Evolutionary conservation across 106 monocot species (phyloP).

Genomic region (Dendrobium officinale): DNA sequence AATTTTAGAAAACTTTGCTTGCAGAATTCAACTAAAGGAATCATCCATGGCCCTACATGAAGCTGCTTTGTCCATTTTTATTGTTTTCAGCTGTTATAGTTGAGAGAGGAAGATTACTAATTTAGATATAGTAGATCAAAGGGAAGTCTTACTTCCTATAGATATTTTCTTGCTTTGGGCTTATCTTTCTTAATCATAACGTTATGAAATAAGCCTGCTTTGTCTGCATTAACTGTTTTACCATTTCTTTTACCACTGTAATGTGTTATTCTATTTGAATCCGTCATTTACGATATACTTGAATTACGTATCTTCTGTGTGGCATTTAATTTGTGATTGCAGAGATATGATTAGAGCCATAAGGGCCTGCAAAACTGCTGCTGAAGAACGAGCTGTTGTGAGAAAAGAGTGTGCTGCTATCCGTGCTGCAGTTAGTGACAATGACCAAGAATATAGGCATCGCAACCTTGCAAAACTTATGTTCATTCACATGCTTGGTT

Average conservation of each 20-base stretch:
- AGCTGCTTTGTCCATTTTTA: neutral
- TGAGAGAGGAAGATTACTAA: neutral
- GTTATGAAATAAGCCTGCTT: neutral
- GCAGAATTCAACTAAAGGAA: too few species aligned
- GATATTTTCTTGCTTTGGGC: neutral
- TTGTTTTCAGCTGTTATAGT: neutral
- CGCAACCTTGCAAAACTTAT: slow-evolving; percentile 97
- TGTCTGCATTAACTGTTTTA: neutral
- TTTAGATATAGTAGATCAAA: neutral
- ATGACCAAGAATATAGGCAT: slow-evolving; percentile 94
- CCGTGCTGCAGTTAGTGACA: slow-evolving; percentile 92
- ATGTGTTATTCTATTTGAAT: neutral
- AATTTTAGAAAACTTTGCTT: too few species aligned
- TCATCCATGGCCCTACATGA: neutral
- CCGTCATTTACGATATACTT: neutral
- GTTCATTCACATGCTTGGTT: slow-evolving; percentile 99
- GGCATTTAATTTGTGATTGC: slow-evolving; percentile 5
- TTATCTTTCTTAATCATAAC: neutral
- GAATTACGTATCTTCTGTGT: neutral
- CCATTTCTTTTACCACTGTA: neutral
- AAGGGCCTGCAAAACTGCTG: slow-evolving; percentile 97
- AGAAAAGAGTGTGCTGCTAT: slow-evolving; percentile 99
- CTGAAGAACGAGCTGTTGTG: slow-evolving; percentile 95
- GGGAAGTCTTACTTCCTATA: neutral
- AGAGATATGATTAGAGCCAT: slow-evolving; percentile 99